Percentiles rank a stretch among this genome's conserved stretches.
These are phyloP conservation scores for Pyrenophora tritici-repentis DNA, from an alignment of 2,329 filamentous ascomycete genomes.

Conservation along the genomic window DNA sequence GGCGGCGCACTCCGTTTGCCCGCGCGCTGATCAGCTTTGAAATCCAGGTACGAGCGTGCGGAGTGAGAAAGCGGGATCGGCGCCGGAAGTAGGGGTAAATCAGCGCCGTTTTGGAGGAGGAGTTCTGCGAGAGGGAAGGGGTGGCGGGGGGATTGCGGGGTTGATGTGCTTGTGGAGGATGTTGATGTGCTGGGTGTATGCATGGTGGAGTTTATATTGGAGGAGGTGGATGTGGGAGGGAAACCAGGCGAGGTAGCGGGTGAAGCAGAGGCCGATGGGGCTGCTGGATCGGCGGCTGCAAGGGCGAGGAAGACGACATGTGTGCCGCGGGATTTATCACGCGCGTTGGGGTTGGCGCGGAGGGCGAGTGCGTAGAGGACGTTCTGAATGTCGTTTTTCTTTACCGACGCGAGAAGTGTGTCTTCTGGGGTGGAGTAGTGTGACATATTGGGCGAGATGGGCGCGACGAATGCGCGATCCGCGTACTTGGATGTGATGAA, in stretches of 20 bases:
- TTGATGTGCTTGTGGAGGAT: constrained; percentile 49
- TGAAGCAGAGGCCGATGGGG: constrained; percentile 61
- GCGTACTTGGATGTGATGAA: constrained; percentile 97
- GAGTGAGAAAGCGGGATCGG: constrained; percentile 82
- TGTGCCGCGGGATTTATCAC: constrained; percentile 82
- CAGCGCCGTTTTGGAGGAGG: constrained; percentile 89
- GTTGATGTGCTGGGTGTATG: constrained; percentile 20
- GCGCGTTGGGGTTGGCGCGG: constrained; percentile 77
- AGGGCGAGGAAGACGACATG: constrained; percentile 90
- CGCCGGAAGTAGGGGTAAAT: constrained; percentile 75
- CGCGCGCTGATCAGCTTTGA: constrained; percentile 62
- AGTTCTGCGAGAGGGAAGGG: constrained; percentile 89
- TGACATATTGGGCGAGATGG: constrained; percentile 74
- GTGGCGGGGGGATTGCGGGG: constrained; percentile 45
- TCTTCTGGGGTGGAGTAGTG: constrained; percentile 82
- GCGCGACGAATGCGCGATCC: constrained; percentile 79
- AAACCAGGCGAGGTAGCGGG: constrained; percentile 51
- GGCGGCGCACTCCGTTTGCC: constrained; percentile 44
- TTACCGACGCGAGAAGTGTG: constrained; percentile 87
- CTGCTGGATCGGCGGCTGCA: constrained; percentile 87
- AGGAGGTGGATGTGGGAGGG: too few relatives aligned
- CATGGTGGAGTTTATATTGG: too few relatives aligned
- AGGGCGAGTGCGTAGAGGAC: constrained; percentile 90
- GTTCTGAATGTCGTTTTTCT: constrained; percentile 92
- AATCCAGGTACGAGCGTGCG: constrained; percentile 82